Conservation (phyloP, 805 yeast species). For the Metschnikowia dekortorum region DNA sequence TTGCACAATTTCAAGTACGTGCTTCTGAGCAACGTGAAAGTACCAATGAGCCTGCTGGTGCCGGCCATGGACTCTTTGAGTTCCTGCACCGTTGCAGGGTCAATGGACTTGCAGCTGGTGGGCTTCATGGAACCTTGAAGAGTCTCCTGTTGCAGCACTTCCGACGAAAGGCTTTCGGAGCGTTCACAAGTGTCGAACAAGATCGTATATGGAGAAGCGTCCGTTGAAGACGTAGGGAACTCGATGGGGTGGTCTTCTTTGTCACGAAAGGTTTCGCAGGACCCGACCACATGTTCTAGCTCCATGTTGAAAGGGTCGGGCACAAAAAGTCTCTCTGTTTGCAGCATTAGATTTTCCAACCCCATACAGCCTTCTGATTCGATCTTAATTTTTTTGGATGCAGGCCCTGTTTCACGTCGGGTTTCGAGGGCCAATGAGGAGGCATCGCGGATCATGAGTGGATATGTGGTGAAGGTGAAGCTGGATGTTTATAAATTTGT, state of each 20-base stretch:
- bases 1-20: slow-evolving; percentile 36
- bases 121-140: neutral
- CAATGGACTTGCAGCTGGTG: neutral
- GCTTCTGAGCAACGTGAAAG: slow-evolving; percentile 30
- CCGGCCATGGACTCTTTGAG: slow-evolving; percentile 23
- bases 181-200: slow-evolving; percentile 11
- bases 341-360: slow-evolving; percentile 13
- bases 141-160: slow-evolving; percentile 4
- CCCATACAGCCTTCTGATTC: neutral
- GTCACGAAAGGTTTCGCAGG: neutral
- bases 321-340: slow-evolving; percentile 6
- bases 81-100: slow-evolving; percentile 15
- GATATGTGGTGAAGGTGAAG: neutral
- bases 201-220: slow-evolving; percentile 11
- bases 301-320: slow-evolving; percentile 2
- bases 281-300: slow-evolving; percentile 2
- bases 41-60: slow-evolving; percentile 24
- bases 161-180: slow-evolving; percentile 13
- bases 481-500: neutral
- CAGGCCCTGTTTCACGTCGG: neutral
- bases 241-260: neutral
- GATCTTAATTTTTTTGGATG: neutral
- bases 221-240: slow-evolving; percentile 7
- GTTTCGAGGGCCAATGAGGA: neutral
- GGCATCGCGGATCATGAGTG: slow-evolving; percentile 1